These are phyloP conservation scores for Spinacia oleracea DNA, from an alignment of 179 eudicot genomes.

Conservation along the genomic window DNA sequence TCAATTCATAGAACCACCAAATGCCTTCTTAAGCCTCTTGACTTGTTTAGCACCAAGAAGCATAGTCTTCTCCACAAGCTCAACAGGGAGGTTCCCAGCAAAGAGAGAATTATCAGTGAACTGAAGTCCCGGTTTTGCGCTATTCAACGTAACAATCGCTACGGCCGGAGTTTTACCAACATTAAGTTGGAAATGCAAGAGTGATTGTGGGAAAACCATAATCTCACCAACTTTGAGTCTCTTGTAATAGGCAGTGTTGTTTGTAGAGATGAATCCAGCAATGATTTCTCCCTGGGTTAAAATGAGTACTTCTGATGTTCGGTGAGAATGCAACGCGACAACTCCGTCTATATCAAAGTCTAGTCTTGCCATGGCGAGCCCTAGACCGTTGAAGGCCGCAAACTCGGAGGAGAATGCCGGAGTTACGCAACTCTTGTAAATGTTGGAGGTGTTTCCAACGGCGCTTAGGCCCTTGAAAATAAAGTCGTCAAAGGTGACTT, in stretches of 20 bases:
- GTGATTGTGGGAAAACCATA: slow-evolving; percentile 32
- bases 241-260: slow-evolving; percentile 27
- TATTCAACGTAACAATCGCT: slow-evolving; percentile 14
- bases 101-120: slow-evolving; percentile 10
- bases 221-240: slow-evolving; percentile 29
- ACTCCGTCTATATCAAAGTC: slow-evolving; percentile 29
- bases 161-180: slow-evolving; percentile 24
- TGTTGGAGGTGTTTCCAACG: slow-evolving; percentile 28
- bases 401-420: slow-evolving; percentile 31
- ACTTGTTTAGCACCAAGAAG: slow-evolving; percentile 23
- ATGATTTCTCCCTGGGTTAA: slow-evolving; percentile 23
- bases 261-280: slow-evolving; percentile 30
- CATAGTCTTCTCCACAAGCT: slow-evolving; percentile 18
- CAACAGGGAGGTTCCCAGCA: slow-evolving; percentile 18
- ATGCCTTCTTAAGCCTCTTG: slow-evolving; percentile 27
- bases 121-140: slow-evolving; percentile 25
- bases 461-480: slow-evolving; percentile 19
- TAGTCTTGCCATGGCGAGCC: slow-evolving; percentile 28
- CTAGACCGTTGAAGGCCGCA: slow-evolving; percentile 28
- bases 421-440: slow-evolving; percentile 21
- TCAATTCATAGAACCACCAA: slow-evolving; percentile 20
- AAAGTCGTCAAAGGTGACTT: slow-evolving; percentile 26
- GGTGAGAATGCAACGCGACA: slow-evolving; percentile 21
- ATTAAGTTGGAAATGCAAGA: slow-evolving; percentile 28
- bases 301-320: slow-evolving; percentile 26